Conservation (phyloP, 768 basidiomycete genomes). For the Phaeotremella fagi region DNA sequence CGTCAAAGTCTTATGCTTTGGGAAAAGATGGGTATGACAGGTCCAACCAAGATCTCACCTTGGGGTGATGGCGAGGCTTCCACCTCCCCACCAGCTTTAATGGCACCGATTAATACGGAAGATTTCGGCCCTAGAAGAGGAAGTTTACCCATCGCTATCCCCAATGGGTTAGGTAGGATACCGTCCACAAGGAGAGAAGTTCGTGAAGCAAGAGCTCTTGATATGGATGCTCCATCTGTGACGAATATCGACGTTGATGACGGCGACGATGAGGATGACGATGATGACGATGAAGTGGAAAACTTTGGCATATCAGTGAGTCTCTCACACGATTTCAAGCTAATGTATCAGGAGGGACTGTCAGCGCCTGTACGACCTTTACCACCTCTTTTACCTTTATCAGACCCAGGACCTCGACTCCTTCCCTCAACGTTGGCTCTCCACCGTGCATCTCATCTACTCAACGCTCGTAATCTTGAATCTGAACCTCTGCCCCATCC, state of each 20-base stretch:
- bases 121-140: conserved; percentile 28
- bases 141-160: conserved; percentile 45
- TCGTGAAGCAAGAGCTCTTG: conserved; percentile 10
- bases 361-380: conserved; percentile 31
- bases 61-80: conserved; percentile 2
- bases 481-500: conserved; percentile 47
- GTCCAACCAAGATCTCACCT: background rate
- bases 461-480: conserved; percentile 41
- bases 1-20: conserved; percentile 37
- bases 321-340: background rate
- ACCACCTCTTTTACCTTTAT: conserved; percentile 45
- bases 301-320: conserved; percentile 1
- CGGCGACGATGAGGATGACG: conserved; percentile 12
- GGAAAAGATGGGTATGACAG: conserved; percentile 31
- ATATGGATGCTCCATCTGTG: conserved; percentile 16
- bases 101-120: background rate
- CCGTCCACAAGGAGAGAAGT: conserved; percentile 15
- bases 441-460: conserved; percentile 45
- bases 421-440: conserved; percentile 45
- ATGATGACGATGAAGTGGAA: conserved; percentile 18
- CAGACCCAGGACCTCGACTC: conserved; percentile 46
- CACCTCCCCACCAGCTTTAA: background rate
- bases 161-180: conserved; percentile 26
- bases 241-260: background rate
- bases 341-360: no score